phyloP scores from a whole-genome alignment of 176 grass and related monocot species.

The Aechmea fasciata region DNA sequence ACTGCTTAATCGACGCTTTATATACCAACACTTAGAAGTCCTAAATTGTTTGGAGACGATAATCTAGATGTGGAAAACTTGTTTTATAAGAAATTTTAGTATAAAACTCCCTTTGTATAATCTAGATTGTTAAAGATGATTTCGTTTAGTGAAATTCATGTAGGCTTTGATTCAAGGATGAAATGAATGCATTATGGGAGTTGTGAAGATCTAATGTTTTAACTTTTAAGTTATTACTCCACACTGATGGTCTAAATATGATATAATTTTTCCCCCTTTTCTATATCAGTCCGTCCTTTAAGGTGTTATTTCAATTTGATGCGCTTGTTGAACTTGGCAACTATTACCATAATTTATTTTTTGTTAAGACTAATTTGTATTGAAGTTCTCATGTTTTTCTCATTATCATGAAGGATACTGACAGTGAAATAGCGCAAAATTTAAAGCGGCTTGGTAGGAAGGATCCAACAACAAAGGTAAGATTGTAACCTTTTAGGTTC shows the following conservation, averaged over 20 bases:
- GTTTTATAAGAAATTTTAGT: too few species aligned
- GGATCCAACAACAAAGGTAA: conserved; percentile 91
- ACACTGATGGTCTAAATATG: not conserved
- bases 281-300: not conserved
- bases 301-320: not conserved
- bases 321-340: not conserved
- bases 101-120: too few species aligned
- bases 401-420: conserved; percentile 51
- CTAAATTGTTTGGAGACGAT: not conserved
- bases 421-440: conserved; percentile 70
- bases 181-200: not conserved
- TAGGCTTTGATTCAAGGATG: not conserved
- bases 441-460: conserved; percentile 80
- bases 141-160: too few species aligned
- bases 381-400: not conserved
- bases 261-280: not conserved
- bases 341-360: not conserved
- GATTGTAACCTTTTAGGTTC: conserved; percentile 10
- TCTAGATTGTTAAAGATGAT: too few species aligned
- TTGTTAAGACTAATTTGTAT: conserved; percentile 8
- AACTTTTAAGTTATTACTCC: not conserved
- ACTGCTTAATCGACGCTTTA: not conserved
- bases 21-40: not conserved
- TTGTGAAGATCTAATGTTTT: not conserved
- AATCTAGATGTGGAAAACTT: not conserved